Evolutionary conservation across 768 basidiomycete species (phyloP).

Genomic region (Pulveroboletus sp.): DNA sequence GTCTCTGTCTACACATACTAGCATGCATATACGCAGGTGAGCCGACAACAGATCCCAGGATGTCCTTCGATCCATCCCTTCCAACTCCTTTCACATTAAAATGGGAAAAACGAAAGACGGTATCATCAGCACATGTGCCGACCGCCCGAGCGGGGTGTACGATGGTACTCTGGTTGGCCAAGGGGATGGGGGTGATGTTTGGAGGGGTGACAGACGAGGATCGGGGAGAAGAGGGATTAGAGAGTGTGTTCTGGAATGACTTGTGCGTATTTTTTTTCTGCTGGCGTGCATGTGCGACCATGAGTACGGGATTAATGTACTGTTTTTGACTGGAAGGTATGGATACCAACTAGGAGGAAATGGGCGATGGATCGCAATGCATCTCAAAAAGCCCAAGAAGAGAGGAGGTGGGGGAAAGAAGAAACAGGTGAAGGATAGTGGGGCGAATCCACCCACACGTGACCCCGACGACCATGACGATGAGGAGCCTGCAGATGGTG

Average conservation of each 20-base stretch:
- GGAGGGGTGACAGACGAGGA: conserved; percentile 90
- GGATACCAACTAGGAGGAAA: conserved; percentile 72
- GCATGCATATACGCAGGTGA: background rate
- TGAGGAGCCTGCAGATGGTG: conserved; percentile 12
- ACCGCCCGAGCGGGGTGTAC: conserved; percentile 75
- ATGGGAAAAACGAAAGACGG: conserved; percentile 84
- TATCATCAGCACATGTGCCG: conserved; percentile 52
- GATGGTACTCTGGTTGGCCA: conserved; percentile 75
- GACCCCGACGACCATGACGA: conserved; percentile 5
- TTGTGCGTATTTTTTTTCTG: conserved; percentile 34
- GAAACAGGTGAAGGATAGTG: conserved; percentile 26
- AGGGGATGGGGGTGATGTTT: conserved; percentile 71
- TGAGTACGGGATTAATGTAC: background rate
- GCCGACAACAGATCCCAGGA: conserved; percentile 17
- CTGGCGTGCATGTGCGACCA: too few species aligned
- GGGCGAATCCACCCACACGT: background rate
- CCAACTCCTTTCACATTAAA: conserved; percentile 47
- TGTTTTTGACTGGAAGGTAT: conserved; percentile 44
- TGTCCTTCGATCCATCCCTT: conserved; percentile 27
- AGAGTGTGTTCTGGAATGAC: conserved; percentile 86
- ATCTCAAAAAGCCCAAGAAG: conserved; percentile 61
- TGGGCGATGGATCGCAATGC: conserved; percentile 75
- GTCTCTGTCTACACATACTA: conserved; percentile 10
- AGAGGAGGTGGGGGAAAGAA: conserved; percentile 36
- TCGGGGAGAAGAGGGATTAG: conserved; percentile 73